Evolutionary conservation across 352 stramenopile species (phyloP).

Genomic region (Pelagophyceae sp.): DNA sequence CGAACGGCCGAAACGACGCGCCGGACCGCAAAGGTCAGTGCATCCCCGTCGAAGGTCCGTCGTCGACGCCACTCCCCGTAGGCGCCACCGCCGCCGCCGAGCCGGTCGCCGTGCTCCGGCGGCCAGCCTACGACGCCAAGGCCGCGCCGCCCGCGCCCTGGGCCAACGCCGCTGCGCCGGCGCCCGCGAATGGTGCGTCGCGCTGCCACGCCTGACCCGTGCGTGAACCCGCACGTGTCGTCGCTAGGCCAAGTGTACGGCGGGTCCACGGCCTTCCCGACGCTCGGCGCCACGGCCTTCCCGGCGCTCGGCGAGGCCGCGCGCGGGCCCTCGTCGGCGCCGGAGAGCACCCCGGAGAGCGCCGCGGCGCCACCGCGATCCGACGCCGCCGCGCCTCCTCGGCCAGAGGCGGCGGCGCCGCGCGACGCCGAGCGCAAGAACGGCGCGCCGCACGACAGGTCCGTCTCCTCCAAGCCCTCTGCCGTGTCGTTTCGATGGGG

Average conservation of each 20-base stretch:
- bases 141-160: constrained; percentile 6
- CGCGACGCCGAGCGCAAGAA: background rate
- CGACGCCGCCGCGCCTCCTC: background rate
- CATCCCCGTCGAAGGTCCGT: background rate
- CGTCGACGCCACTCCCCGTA: no score
- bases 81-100: background rate
- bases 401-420: background rate
- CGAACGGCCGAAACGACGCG: background rate
- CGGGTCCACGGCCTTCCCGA: background rate
- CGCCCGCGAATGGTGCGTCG: background rate
- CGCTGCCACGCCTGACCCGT: no score
- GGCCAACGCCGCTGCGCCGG: background rate
- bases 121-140: background rate
- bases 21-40: background rate
- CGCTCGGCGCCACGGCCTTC: background rate
- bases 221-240: no score
- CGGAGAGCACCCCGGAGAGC: background rate
- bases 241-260: background rate
- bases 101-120: background rate
- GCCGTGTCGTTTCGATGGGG: no score
- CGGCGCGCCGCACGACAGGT: background rate
- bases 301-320: background rate
- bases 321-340: background rate
- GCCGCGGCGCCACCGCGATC: background rate
- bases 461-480: background rate